A percentile compares a stretch with the other conserved stretches of the same genome.
phyloP scores from a whole-genome alignment of 805 yeast species.

The Kurtzmaniella cleridarum region DNA sequence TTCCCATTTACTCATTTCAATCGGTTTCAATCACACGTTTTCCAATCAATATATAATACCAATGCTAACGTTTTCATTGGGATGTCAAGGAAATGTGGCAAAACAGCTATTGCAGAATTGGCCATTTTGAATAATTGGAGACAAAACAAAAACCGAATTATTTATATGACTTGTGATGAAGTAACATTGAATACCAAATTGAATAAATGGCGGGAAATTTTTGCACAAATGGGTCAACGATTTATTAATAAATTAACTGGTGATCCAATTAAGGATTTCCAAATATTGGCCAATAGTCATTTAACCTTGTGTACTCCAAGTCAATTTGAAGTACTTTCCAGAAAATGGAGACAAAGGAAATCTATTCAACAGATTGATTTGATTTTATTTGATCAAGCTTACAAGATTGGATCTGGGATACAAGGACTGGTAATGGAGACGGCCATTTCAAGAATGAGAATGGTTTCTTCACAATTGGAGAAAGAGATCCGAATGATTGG shows the following conservation, averaged over 20 bases:
- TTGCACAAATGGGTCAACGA: constrained; percentile 49
- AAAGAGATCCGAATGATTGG: constrained; percentile 57
- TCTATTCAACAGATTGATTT: constrained; percentile 64
- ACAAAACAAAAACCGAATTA: constrained; percentile 60
- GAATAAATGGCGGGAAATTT: constrained; percentile 50
- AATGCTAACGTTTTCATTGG: constrained; percentile 64
- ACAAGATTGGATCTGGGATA: constrained; percentile 52
- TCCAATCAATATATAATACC: constrained; percentile 51
- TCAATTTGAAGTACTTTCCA: constrained; percentile 67
- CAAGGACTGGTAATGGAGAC: constrained; percentile 65
- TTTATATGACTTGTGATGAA: constrained; percentile 66
- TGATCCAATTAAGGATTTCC: constrained; percentile 50
- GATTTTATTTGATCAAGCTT: constrained; percentile 70
- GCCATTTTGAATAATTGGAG: constrained; percentile 72
- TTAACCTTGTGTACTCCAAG: constrained; percentile 72
- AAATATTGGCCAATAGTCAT: constrained; percentile 54
- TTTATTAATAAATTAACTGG: constrained; percentile 49
- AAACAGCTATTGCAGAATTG: constrained; percentile 64
- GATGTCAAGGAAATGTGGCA: constrained; percentile 71
- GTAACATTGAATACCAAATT: constrained; percentile 44
- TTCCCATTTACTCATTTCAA: constrained; percentile 58
- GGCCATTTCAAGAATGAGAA: constrained; percentile 63
- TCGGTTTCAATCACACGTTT: constrained; percentile 67
- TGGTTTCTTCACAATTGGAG: constrained; percentile 64
- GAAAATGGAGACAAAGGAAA: constrained; percentile 79